Evolutionary conservation across 2,329 filamentous ascomycete genomes (phyloP).

Genomic region (Exophiala oligosperma): DNA sequence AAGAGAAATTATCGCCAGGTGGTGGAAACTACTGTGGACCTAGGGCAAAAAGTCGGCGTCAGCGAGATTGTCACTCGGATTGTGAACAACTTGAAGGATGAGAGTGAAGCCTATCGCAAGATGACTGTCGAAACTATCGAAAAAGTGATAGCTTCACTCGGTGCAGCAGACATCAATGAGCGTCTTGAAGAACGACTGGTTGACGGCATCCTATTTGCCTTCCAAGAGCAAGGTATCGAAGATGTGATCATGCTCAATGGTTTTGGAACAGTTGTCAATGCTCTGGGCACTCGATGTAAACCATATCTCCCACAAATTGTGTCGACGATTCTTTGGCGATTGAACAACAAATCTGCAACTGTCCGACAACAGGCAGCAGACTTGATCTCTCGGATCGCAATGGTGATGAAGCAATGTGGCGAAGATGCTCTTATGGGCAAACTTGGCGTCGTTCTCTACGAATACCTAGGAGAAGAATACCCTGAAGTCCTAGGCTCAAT

Average conservation of each 20-base stretch:
- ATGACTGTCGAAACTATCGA: slow-evolving; percentile 99
- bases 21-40: slow-evolving; percentile 94
- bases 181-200: slow-evolving; percentile 90
- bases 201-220: slow-evolving; percentile 91
- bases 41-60: slow-evolving; percentile 96
- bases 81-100: slow-evolving; percentile 94
- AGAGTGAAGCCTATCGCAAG: slow-evolving; percentile 96
- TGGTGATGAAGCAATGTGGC: slow-evolving; percentile 98
- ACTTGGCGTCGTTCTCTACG: slow-evolving; percentile 90
- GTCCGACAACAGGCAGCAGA: slow-evolving; percentile 97
- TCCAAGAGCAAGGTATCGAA: slow-evolving; percentile 97
- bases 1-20: slow-evolving; percentile 98
- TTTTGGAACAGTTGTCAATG: slow-evolving; percentile 96
- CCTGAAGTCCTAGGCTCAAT: slow-evolving; percentile 97
- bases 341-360: slow-evolving; percentile 97
- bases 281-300: slow-evolving; percentile 89
- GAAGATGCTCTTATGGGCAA: slow-evolving; percentile 96
- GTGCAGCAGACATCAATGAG: slow-evolving; percentile 90
- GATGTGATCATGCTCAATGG: slow-evolving; percentile 96
- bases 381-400: slow-evolving; percentile 92
- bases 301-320: slow-evolving; percentile 96
- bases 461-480: slow-evolving; percentile 98
- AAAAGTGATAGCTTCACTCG: slow-evolving; percentile 90
- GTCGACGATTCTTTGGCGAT: slow-evolving; percentile 89
- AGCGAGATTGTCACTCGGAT: slow-evolving; percentile 92